Evolutionary conservation across 345 rosid genomes (phyloP).

Genomic region (Cardiospermum halicacabum): DNA sequence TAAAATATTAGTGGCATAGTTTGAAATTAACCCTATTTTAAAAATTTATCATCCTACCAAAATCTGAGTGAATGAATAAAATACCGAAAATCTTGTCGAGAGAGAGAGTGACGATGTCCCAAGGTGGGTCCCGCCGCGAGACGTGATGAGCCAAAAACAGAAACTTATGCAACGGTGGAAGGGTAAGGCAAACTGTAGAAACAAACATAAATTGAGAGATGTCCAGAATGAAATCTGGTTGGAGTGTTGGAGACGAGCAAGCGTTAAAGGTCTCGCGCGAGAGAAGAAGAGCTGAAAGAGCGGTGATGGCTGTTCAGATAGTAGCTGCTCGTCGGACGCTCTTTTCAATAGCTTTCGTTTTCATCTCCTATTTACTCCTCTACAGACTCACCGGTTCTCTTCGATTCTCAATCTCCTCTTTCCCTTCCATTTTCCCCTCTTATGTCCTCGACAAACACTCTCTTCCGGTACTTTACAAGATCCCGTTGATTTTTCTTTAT

Average conservation of each 20-base stretch:
- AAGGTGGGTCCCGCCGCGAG: not conserved
- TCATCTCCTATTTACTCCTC: conserved; percentile 7
- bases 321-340: not conserved
- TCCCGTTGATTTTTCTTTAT: not conserved
- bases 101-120: not conserved
- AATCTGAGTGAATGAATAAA: no score
- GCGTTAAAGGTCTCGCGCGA: no score
- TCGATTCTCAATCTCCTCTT: not conserved
- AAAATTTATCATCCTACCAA: no score
- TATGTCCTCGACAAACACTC: conserved; percentile 6
- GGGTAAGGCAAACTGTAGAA: no score
- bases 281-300: not conserved
- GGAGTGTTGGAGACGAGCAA: no score
- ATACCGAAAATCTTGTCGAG: no score
- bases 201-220: no score
- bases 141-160: not conserved
- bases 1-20: no score
- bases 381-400: conserved; percentile 9
- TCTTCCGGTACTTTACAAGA: not conserved
- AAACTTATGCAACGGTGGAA: no score
- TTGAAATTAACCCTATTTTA: no score
- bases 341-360: not conserved
- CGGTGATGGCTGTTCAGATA: no score
- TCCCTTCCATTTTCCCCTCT: conserved; percentile 15
- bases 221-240: no score